Base-by-base conservation (phyloP, 176 grass and related monocot species). In the Aechmea fasciata region DNA sequence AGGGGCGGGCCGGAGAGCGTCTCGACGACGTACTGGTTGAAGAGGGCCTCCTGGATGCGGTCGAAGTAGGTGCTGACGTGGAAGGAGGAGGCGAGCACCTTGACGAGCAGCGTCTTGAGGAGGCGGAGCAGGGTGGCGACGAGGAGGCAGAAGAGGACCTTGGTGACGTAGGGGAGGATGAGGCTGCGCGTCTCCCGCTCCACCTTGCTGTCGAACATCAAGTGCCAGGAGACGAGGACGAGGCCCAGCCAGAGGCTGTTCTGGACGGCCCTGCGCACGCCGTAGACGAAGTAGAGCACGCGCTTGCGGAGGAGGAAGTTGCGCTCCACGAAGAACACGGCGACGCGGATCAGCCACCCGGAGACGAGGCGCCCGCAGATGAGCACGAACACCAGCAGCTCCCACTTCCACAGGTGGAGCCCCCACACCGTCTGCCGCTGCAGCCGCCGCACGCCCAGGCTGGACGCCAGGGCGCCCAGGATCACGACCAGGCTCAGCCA, bases 31-130 rank as follows among this genome's bases (percentile, higher is more conserved):
- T 94, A 99, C 73, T 99, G 95, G 80, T 94, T 94, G 87, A 99
- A 99, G 26, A 99, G 63, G 11, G 95, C 80, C 48, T 99, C 95
- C 69, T 94, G 95, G 57, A 99, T 99, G 53, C 90, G 63, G 76
- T 94, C 95, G 79, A 99, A 99, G 80, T 99, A 99, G 54, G 89
- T 99, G 75, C 90, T 93, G 28, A 99, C 95, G 84, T 99, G 95
- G 86, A 94, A 99, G 54, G 84, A 88, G 1, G 89, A 85, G 2
- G 95, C 95, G 15, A 99, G 78, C 55, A 99, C 90, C 90, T 99
- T 99, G 81, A 94, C 74, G 54, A 99, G 75, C 73, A 96, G 75
- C 28, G 90, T 99, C 74, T 90, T 99, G 14, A 94, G 49, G 50
- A 99, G 95, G 17, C 95, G 82, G 48, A 90, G 71, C 13, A 90